phyloP scores from a whole-genome alignment of 768 basidiomycete species.

The Calocybe gangraenosa region DNA sequence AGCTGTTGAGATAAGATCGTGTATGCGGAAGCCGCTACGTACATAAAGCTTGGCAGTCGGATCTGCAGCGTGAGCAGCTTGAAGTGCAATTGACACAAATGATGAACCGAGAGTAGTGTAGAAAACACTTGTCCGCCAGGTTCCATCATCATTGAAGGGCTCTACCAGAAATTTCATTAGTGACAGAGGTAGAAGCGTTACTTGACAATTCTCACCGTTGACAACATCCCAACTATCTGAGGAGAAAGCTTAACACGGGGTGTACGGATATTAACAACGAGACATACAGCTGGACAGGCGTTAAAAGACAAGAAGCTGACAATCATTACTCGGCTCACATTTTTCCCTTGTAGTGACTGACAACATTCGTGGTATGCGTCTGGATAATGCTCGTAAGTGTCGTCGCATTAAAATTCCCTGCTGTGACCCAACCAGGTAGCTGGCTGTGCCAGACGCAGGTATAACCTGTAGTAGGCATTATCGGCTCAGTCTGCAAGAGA shows the following conservation, averaged over 20 bases:
- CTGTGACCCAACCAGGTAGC: constrained; percentile 45
- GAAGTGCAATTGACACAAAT: constrained; percentile 50
- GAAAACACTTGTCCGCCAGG: constrained; percentile 50
- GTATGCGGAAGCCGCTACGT: constrained; percentile 2
- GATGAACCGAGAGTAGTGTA: constrained; percentile 42
- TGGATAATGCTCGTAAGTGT: constrained; percentile 41
- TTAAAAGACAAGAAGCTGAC: neutral
- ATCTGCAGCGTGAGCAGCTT: constrained; percentile 50
- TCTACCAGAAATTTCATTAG: constrained; percentile 25
- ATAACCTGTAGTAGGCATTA: constrained; percentile 27
- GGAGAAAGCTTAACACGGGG: neutral
- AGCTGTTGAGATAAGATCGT: neutral
- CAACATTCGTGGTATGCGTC: constrained; percentile 45
- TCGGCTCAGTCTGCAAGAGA: neutral
- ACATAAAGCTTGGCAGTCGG: constrained; percentile 55
- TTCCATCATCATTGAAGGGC: constrained; percentile 61
- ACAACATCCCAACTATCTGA: constrained; percentile 40
- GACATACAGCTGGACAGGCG: constrained; percentile 28
- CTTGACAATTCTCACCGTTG: constrained; percentile 23
- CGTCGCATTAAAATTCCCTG: constrained; percentile 36
- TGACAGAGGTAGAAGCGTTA: neutral
- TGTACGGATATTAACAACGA: constrained; percentile 15
- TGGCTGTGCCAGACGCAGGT: constrained; percentile 52
- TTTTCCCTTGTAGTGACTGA: constrained; percentile 51
- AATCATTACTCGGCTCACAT: constrained; percentile 27